phyloP scores from a whole-genome alignment of 768 basidiomycete species.

The Sarcodon aspratus region DNA sequence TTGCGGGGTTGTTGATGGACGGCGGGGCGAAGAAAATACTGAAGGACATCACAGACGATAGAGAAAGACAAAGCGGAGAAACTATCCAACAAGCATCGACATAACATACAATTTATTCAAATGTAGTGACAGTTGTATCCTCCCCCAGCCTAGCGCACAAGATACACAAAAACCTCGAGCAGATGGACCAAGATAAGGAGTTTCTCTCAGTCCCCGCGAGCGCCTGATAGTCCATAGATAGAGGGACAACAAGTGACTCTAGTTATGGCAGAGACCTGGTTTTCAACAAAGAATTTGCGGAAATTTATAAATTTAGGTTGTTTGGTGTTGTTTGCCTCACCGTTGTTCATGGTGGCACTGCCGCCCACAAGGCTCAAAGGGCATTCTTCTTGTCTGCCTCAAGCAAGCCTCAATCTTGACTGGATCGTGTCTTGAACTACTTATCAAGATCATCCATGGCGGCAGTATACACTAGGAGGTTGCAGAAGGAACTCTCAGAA shows the following conservation, averaged over 20 bases:
- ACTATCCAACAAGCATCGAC: background rate
- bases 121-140: slow-evolving; percentile 3
- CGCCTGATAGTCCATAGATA: slow-evolving; percentile 11
- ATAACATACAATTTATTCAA: too few species aligned
- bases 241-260: slow-evolving; percentile 15
- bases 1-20: slow-evolving; percentile 56
- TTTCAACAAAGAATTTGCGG: background rate
- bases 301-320: background rate
- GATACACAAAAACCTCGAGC: slow-evolving; percentile 4
- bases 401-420: too few species aligned
- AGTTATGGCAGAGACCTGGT: slow-evolving; percentile 11
- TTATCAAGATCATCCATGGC: background rate
- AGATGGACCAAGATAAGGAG: slow-evolving; percentile 8
- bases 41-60: slow-evolving; percentile 69
- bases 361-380: too few species aligned
- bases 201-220: slow-evolving; percentile 14
- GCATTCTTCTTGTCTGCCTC: too few species aligned
- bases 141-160: slow-evolving; percentile 8
- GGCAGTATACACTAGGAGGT: slow-evolving; percentile 24
- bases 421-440: too few species aligned
- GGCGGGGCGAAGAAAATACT: slow-evolving; percentile 71
- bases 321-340: background rate
- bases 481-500: slow-evolving; percentile 63
- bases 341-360: background rate
- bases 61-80: slow-evolving; percentile 17